phyloP scores from a whole-genome alignment of 306 rosid species.

The Inga leiocalycina region DNA sequence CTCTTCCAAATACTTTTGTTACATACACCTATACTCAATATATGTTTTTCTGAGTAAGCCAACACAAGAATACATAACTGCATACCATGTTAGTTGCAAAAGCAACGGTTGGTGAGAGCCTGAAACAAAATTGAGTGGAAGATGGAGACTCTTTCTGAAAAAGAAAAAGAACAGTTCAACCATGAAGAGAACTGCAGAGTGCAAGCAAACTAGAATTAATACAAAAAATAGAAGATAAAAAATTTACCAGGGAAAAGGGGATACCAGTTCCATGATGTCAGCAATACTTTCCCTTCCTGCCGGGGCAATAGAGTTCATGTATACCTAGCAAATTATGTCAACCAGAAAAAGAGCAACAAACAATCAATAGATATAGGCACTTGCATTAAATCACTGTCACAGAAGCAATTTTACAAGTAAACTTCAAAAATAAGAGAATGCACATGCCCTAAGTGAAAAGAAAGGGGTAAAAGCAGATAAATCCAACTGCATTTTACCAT shows the following conservation, averaged over 20 bases:
- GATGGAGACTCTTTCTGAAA: constrained; percentile 59
- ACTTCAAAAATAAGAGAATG: constrained; percentile 6
- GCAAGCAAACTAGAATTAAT: constrained; percentile 18
- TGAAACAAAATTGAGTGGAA: constrained; percentile 78
- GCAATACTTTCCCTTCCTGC: constrained; percentile 51
- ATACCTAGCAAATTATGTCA: constrained; percentile 60
- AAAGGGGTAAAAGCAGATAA: neutral
- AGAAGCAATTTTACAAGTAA: constrained; percentile 1
- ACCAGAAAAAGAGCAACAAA: constrained; percentile 29
- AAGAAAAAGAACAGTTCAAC: constrained; percentile 33
- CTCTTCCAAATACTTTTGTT: constrained; percentile 21
- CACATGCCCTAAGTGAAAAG: constrained; percentile 5
- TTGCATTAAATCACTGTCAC: neutral
- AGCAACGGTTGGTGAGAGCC: constrained; percentile 66
- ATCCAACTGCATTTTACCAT: constrained; percentile 1
- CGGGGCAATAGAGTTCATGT: constrained; percentile 50
- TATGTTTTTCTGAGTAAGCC: constrained; percentile 16
- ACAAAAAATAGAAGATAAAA: constrained; percentile 46
- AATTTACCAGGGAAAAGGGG: constrained; percentile 58
- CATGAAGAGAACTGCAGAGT: neutral
- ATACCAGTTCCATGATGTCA: constrained; percentile 80
- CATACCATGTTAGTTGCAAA: constrained; percentile 80
- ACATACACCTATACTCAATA: constrained; percentile 1
- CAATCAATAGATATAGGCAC: constrained; percentile 24
- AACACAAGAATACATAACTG: constrained; percentile 35